Percentiles rank a stretch among this genome's conserved stretches.
Evolutionary conservation across 2,329 filamentous ascomycete genomes (phyloP).

Genomic region (Aspergillus alliaceus): DNA sequence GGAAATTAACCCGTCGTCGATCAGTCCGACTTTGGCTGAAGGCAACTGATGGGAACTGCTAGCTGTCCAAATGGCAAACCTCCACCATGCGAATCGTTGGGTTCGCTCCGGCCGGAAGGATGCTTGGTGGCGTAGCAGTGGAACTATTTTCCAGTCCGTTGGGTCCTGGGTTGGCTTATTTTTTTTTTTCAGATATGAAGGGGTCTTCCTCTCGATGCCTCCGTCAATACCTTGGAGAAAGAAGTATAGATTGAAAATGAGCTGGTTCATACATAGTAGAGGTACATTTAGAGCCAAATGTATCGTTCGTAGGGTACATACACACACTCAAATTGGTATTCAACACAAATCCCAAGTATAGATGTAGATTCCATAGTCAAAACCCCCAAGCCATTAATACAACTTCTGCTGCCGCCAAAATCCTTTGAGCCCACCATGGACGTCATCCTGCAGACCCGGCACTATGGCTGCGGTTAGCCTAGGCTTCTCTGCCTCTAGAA

Average conservation of each 20-base stretch:
- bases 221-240: neutral
- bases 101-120: neutral
- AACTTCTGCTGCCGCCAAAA: conserved; percentile 27
- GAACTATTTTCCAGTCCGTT: neutral
- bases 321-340: neutral
- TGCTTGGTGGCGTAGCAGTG: neutral
- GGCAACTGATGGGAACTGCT: neutral
- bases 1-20: neutral
- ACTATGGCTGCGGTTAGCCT: neutral
- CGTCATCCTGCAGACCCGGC: neutral
- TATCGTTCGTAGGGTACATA: neutral
- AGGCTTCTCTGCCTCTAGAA: neutral
- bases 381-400: conserved; percentile 18
- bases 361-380: neutral
- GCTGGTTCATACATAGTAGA: neutral
- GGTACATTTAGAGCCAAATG: neutral
- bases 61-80: neutral
- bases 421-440: neutral
- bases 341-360: neutral
- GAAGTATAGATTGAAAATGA: no score
- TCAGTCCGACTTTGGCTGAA: neutral
- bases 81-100: neutral
- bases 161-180: neutral
- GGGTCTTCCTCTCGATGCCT: neutral
- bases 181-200: neutral